phyloP scores from a whole-genome alignment of 1,284 basidiomycete species.

The Cystobasidiaceae sp. region DNA sequence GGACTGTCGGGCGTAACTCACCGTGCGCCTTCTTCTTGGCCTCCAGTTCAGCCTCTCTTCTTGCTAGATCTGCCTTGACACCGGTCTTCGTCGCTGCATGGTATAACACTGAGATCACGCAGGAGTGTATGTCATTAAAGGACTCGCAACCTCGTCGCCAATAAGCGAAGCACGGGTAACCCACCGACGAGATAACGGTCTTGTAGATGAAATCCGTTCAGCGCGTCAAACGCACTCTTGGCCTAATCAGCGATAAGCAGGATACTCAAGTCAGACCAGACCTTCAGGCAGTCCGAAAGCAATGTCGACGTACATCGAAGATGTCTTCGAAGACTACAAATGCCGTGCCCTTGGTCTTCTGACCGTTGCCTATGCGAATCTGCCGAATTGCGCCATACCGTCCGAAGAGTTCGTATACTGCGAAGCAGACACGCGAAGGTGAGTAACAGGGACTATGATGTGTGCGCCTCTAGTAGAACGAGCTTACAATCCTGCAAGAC shows the following conservation, averaged over 20 bases:
- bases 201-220: conserved; percentile 97
- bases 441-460: not conserved
- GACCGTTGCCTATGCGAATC: conserved; percentile 84
- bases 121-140: not conserved
- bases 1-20: not conserved
- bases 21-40: conserved; percentile 73
- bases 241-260: conserved; percentile 38
- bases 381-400: conserved; percentile 96
- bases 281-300: not conserved
- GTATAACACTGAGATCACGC: conserved; percentile 63
- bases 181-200: conserved; percentile 77
- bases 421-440: conserved; percentile 60
- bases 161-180: too few species aligned
- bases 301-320: conserved; percentile 42
- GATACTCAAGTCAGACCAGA: not conserved
- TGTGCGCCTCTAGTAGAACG: not conserved
- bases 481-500: conserved; percentile 10
- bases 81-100: conserved; percentile 96
- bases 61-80: conserved; percentile 85
- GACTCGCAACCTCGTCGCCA: not conserved
- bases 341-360: conserved; percentile 90
- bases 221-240: conserved; percentile 89
- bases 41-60: conserved; percentile 82
- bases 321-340: conserved; percentile 62
- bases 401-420: conserved; percentile 84